These are phyloP conservation scores for Tetrapisispora phaffii DNA, from an alignment of 805 yeast genomes.

Conservation along the genomic window DNA sequence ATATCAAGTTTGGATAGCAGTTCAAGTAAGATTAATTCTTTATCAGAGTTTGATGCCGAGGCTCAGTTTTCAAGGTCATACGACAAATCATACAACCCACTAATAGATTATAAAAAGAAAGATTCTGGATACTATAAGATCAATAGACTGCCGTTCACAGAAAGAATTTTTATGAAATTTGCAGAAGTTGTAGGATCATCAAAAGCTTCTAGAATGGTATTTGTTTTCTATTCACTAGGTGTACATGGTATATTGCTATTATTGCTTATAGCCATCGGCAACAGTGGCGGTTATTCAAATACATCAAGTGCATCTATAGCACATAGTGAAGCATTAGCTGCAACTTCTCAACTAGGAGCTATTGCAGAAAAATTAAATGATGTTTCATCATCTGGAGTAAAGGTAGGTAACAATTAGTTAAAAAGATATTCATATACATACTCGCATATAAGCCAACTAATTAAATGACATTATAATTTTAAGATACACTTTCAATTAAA, in stretches of 20 bases:
- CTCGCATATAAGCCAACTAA: neutral
- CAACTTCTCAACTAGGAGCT: neutral
- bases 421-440: neutral
- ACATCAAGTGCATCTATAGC: constrained; percentile 6
- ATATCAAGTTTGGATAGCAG: constrained; percentile 40
- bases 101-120: constrained; percentile 67
- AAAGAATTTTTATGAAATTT: constrained; percentile 62
- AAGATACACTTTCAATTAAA: neutral
- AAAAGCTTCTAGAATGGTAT: constrained; percentile 58
- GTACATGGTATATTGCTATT: constrained; percentile 66
- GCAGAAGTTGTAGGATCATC: constrained; percentile 71
- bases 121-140: constrained; percentile 64
- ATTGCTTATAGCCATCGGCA: constrained; percentile 47
- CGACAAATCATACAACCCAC: constrained; percentile 73
- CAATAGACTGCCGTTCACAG: constrained; percentile 65
- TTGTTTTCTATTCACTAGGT: constrained; percentile 62
- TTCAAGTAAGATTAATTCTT: neutral
- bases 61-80: constrained; percentile 51
- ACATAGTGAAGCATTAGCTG: constrained; percentile 1
- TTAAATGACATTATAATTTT: neutral
- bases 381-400: neutral
- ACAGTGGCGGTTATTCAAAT: constrained; percentile 30
- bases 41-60: constrained; percentile 39
- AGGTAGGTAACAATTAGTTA: neutral
- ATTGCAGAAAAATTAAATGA: neutral